Conservation (phyloP, 768 basidiomycete species). For the Scleroderma citrinum region DNA sequence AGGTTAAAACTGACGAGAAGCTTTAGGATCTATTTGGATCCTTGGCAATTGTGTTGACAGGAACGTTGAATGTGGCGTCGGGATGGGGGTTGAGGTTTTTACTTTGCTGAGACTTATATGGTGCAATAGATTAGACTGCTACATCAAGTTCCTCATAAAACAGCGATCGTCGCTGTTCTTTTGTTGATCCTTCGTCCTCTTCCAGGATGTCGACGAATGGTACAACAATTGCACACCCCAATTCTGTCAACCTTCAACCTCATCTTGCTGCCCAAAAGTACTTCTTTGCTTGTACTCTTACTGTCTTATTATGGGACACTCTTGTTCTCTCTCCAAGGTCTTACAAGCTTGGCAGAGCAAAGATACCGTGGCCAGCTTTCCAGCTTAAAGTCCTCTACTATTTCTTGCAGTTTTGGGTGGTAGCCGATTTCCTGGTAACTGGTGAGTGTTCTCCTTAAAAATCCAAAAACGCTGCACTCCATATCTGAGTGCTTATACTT, state of each 20-base stretch:
- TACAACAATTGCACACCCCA: constrained; percentile 37
- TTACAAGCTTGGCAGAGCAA: constrained; percentile 59
- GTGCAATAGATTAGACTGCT: background rate
- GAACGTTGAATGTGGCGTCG: too few relatives aligned
- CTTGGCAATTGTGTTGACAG: too few relatives aligned
- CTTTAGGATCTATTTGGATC: too few relatives aligned
- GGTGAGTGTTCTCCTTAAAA: constrained; percentile 36
- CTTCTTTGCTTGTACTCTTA: constrained; percentile 84
- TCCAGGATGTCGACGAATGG: constrained; percentile 14
- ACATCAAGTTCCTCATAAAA: constrained; percentile 1
- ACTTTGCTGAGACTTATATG: background rate
- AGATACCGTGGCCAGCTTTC: constrained; percentile 69
- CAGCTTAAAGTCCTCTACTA: constrained; percentile 75
- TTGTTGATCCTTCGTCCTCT: background rate
- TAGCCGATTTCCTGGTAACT: constrained; percentile 70
- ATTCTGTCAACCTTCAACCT: constrained; percentile 66
- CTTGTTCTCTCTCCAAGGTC: constrained; percentile 78
- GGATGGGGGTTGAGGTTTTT: background rate
- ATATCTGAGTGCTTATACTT: constrained; percentile 1
- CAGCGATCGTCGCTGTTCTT: background rate
- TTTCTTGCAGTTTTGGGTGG: constrained; percentile 72
- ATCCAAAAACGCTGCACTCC: background rate
- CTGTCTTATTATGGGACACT: constrained; percentile 86
- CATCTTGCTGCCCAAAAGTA: constrained; percentile 85
- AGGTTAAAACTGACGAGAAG: too few relatives aligned